Percentiles rank a stretch among this genome's conserved stretches.
Conservation (phyloP, 768 basidiomycete species). For the Multifurca ochricompacta region DNA sequence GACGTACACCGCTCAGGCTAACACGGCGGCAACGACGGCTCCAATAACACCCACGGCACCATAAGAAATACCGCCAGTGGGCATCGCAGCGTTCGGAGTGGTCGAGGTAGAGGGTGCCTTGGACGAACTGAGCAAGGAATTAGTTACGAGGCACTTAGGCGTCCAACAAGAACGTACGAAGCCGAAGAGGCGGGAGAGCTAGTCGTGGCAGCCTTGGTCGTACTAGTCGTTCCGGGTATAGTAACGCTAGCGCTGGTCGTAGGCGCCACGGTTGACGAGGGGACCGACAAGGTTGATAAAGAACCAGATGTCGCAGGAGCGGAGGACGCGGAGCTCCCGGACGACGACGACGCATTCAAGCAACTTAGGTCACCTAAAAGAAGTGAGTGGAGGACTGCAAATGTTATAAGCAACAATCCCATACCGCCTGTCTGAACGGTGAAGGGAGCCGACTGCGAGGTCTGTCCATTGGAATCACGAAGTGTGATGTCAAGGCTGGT, state of each 20-base stretch:
- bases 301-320: conserved; percentile 9
- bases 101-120: not conserved
- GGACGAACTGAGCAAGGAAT: not conserved
- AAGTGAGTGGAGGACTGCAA: not conserved
- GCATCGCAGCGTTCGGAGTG: conserved; percentile 30
- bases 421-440: conserved; percentile 33
- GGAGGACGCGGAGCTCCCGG: conserved; percentile 15
- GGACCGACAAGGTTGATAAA: too few relatives aligned
- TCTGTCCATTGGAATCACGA: conserved; percentile 49
- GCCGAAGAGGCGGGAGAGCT: not conserved
- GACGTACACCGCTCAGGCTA: conserved; percentile 27
- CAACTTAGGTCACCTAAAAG: conserved; percentile 32
- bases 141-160: not conserved
- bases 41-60: conserved; percentile 35
- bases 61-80: conserved; percentile 29
- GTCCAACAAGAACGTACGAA: not conserved
- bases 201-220: not conserved
- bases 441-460: conserved; percentile 46
- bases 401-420: not conserved
- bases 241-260: not conserved
- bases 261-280: not conserved
- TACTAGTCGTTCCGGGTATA: not conserved
- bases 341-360: conserved; percentile 25
- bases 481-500: conserved; percentile 49
- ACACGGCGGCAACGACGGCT: conserved; percentile 33